Evolutionary conservation across 1,284 basidiomycete species (phyloP).

Genomic region (Pyrrhoderma noxium): DNA sequence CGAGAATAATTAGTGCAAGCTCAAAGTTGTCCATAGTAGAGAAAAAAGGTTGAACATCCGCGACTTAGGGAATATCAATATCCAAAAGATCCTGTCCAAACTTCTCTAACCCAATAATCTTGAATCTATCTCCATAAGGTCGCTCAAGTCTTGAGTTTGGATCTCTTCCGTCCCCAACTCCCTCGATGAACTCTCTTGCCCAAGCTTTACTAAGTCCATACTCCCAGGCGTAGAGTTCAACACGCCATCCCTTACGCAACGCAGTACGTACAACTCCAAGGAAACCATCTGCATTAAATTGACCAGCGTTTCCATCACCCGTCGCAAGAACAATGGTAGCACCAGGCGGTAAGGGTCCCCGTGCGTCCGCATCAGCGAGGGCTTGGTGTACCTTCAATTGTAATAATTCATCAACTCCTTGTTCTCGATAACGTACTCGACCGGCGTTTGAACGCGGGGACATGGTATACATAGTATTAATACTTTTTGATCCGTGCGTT

Average conservation of each 20-base stretch:
- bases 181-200: constrained; percentile 57
- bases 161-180: constrained; percentile 30
- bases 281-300: constrained; percentile 86
- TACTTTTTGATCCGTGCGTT: not conserved
- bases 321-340: constrained; percentile 83
- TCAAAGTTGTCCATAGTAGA: not conserved
- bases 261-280: constrained; percentile 76
- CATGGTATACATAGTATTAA: not conserved
- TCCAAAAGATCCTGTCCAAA: constrained; percentile 51
- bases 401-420: constrained; percentile 82
- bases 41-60: not conserved
- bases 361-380: constrained; percentile 57
- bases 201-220: constrained; percentile 67
- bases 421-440: constrained; percentile 58
- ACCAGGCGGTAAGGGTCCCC: constrained; percentile 49
- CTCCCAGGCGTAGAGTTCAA: constrained; percentile 84
- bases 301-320: constrained; percentile 81
- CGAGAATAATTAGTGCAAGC: too few species aligned
- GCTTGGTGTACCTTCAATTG: constrained; percentile 84
- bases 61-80: not conserved
- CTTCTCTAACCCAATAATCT: constrained; percentile 52
- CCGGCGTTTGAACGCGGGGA: constrained; percentile 2
- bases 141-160: not conserved
- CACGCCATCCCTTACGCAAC: constrained; percentile 77
- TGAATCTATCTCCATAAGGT: constrained; percentile 33